Evolutionary conservation across 208 protist species (phyloP).

Genomic region (Plasmodiophora brassicae): DNA sequence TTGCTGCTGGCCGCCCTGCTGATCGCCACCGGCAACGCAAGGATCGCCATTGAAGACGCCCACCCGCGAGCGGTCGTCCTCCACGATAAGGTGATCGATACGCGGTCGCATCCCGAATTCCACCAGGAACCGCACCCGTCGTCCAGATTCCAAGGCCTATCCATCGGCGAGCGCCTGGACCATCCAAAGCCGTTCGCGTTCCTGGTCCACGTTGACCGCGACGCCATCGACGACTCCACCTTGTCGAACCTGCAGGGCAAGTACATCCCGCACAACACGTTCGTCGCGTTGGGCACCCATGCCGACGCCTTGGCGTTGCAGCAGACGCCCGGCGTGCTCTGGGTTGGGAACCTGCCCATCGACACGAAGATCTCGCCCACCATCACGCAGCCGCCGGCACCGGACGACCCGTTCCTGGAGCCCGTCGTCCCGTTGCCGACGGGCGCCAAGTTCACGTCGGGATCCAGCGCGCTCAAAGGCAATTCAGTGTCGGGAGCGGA

Average conservation of each 20-base stretch:
- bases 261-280: slow-evolving; percentile 35
- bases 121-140: background rate
- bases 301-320: background rate
- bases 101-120: background rate
- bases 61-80: background rate
- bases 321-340: background rate
- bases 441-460: background rate
- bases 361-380: background rate
- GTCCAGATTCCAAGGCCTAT: background rate
- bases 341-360: background rate
- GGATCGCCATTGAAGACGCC: no score
- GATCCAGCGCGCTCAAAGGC: no score
- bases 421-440: background rate
- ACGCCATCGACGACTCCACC: background rate
- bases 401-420: background rate
- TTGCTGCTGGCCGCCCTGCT: no score
- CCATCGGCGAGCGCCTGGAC: background rate
- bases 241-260: background rate
- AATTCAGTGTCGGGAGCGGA: no score
- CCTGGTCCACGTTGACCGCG: background rate
- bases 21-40: no score
- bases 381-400: background rate
- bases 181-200: background rate
- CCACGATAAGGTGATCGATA: background rate
- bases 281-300: background rate